phyloP scores from a whole-genome alignment of 768 basidiomycete species.

The Trametes coccinea region DNA sequence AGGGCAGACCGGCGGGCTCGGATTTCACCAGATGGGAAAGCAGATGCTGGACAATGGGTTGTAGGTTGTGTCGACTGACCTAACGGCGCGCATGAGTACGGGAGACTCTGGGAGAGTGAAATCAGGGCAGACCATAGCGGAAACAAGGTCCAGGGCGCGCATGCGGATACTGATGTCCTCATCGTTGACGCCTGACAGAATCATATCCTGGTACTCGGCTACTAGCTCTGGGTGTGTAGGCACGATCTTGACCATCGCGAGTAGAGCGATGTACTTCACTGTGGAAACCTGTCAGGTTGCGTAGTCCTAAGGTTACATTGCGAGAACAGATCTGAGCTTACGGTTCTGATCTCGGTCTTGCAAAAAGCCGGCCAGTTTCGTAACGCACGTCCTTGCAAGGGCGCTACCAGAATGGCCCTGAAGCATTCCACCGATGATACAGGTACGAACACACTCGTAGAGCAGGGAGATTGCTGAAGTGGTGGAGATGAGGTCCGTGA shows the following conservation, averaged over 20 bases:
- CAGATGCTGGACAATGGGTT: slow-evolving; percentile 87
- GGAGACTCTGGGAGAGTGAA: background rate
- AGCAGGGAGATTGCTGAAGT: slow-evolving; percentile 94
- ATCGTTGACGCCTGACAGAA: slow-evolving; percentile 87
- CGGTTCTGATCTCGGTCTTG: slow-evolving; percentile 94
- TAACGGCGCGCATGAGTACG: slow-evolving; percentile 33
- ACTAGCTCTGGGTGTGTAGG: slow-evolving; percentile 89
- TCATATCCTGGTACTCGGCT: slow-evolving; percentile 88
- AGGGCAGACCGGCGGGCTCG: slow-evolving; percentile 52
- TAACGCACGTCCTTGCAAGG: slow-evolving; percentile 85
- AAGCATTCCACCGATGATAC: slow-evolving; percentile 96
- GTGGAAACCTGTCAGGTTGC: slow-evolving; percentile 13
- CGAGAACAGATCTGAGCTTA: slow-evolving; percentile 42
- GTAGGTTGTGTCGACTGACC: slow-evolving; percentile 83
- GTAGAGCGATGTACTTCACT: slow-evolving; percentile 97
- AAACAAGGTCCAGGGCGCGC: slow-evolving; percentile 91
- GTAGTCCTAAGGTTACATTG: background rate
- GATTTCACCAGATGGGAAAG: slow-evolving; percentile 78
- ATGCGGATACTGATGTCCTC: slow-evolving; percentile 95
- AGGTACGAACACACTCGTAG: slow-evolving; percentile 98
- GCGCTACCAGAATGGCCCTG: slow-evolving; percentile 73
- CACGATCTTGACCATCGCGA: slow-evolving; percentile 95
- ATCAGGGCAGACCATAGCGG: slow-evolving; percentile 73
- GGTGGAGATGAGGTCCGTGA: slow-evolving; percentile 93
- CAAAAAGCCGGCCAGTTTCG: slow-evolving; percentile 90